Conservation (phyloP, 1,139 yeast species). For the Kodamaea fungicola region DNA sequence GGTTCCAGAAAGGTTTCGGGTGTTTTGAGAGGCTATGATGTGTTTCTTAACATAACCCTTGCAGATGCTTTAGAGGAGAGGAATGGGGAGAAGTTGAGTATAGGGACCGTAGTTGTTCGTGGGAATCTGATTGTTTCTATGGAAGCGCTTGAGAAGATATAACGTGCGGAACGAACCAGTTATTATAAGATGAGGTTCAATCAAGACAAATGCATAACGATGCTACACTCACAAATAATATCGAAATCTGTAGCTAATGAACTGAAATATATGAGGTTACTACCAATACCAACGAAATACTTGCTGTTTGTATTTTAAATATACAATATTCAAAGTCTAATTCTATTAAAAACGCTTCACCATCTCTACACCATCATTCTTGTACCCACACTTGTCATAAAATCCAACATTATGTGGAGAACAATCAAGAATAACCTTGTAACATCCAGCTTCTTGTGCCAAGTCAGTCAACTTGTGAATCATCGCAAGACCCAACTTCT, state of each 20-base stretch:
- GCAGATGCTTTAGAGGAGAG: constrained; percentile 69
- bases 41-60: constrained; percentile 68
- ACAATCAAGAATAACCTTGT: constrained; percentile 89
- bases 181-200: constrained; percentile 1
- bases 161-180: constrained; percentile 4
- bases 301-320: too few species aligned
- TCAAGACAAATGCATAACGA: too few species aligned
- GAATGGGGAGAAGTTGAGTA: constrained; percentile 47
- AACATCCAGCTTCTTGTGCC: constrained; percentile 65
- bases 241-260: too few species aligned
- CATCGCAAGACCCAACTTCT: constrained; percentile 67
- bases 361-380: constrained; percentile 76
- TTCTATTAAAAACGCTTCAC: constrained; percentile 19
- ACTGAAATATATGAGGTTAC: too few species aligned
- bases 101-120: constrained; percentile 57
- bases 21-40: constrained; percentile 74
- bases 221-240: too few species aligned
- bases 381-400: constrained; percentile 81
- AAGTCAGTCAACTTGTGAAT: constrained; percentile 59
- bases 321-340: too few species aligned
- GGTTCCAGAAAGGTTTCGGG: constrained; percentile 75
- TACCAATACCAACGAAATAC: too few species aligned
- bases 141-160: constrained; percentile 35
- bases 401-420: constrained; percentile 75
- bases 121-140: constrained; percentile 62